Base-by-base conservation (phyloP, 371 early-diverging fungal species). In the Mortierella sp. region DNA sequence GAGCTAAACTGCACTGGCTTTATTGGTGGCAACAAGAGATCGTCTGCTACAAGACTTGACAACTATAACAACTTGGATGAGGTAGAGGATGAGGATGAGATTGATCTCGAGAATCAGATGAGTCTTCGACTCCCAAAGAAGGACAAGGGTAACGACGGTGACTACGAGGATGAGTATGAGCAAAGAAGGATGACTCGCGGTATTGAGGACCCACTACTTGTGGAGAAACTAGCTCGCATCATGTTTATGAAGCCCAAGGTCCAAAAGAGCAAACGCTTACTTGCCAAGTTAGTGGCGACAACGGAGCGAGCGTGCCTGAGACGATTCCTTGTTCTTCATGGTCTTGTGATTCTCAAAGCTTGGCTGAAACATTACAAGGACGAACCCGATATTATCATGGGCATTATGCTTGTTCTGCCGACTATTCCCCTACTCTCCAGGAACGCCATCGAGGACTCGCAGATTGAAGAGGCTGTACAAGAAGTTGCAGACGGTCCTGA, bases 1-100 rank as follows among this genome's bases (percentile, higher is more conserved):
- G 95, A 96, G 72, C 70, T 90, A 2, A 91, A 88, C 39, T 99
- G 99, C 84, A 94, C 92, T 73, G 98, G 98, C 2, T 90, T 90
- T 60, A 98, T 99, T 79, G 98, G 98, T 26, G 95, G 90, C 1
- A 79, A 87, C 61, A 87, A 86, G 62, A 87, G 90, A 66, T 85
- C 85, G 60, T 65, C 62, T 30, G 64, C 73, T 8, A 77, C 73
- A 4, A 77, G 72, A 14, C 68, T 73, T 32, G 88, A 86, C 18
- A 74, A 83, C 32, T 83, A 83, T 20, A 84, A 80, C 47, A 80
- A 83, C 28, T 75, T 85, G 51, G 86, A 79, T 43, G 70, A 72
- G 4, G 83, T 80, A 1, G 84, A 84, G 32, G 87, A 83, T n/a
- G 85, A 86, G 35, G 86, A 86, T 5, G 87, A 89, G 51, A 81